These are phyloP conservation scores for Phytophthora foliorum DNA, from an alignment of 352 stramenopile genomes.

Conservation along the genomic window DNA sequence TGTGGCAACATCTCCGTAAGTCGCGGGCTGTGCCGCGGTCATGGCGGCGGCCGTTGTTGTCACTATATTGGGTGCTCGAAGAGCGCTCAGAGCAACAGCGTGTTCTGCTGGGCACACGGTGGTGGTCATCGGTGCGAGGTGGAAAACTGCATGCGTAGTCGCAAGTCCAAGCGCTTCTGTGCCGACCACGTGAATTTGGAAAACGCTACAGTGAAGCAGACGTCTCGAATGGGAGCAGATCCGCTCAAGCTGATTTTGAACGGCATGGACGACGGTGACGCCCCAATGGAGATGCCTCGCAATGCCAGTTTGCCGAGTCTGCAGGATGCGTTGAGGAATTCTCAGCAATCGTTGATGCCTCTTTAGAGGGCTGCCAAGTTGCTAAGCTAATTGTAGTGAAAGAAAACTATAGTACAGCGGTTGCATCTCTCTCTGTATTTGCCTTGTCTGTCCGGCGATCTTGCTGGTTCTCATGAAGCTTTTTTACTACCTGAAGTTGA, in stretches of 20 bases:
- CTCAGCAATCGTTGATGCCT: constrained; percentile 25
- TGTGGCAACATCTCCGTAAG: constrained; percentile 68
- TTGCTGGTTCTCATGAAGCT: constrained; percentile 4
- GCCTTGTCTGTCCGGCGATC: constrained; percentile 10
- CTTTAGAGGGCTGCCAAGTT: not conserved
- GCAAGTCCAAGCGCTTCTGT: constrained; percentile 57
- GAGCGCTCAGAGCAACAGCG: constrained; percentile 58
- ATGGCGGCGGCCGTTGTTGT: constrained; percentile 66
- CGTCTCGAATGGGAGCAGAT: constrained; percentile 1
- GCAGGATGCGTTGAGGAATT: constrained; percentile 42
- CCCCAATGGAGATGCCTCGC: constrained; percentile 4
- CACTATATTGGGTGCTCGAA: constrained; percentile 54
- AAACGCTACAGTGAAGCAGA: not conserved
- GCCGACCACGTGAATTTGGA: constrained; percentile 22
- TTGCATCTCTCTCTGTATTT: no score
- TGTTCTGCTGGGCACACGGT: constrained; percentile 68
- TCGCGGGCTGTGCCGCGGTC: constrained; percentile 61
- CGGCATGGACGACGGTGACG: constrained; percentile 1
- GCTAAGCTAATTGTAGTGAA: constrained; percentile 3
- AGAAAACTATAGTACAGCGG: constrained; percentile 1
- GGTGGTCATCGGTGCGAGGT: constrained; percentile 68
- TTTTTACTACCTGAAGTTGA: constrained; percentile 20
- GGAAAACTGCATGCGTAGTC: constrained; percentile 56
- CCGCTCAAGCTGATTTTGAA: constrained; percentile 28
- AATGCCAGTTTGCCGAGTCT: constrained; percentile 27